Conservation (phyloP, 805 yeast species). For the Huiozyma sinensis region DNA sequence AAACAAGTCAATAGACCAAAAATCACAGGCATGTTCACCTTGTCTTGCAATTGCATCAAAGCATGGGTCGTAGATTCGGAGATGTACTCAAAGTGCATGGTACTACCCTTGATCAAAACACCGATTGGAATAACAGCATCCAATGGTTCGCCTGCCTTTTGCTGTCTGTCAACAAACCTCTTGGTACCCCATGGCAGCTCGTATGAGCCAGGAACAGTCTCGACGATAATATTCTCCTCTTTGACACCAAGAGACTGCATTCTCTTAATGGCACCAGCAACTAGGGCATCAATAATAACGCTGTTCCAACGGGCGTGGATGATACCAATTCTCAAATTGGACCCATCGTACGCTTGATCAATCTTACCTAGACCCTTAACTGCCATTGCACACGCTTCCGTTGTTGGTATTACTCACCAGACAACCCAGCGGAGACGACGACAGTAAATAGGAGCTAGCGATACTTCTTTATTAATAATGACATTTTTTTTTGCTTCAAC, state of each 20-base stretch:
- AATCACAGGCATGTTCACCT: conserved; percentile 66
- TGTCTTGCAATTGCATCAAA: conserved; percentile 70
- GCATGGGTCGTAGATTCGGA: conserved; percentile 82
- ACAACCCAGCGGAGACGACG: no score
- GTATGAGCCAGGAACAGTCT: conserved; percentile 89
- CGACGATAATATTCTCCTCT: conserved; percentile 65
- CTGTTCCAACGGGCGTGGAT: conserved; percentile 95
- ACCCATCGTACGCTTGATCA: conserved; percentile 62
- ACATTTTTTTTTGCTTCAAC: no score
- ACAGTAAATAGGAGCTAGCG: no score
- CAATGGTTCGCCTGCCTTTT: conserved; percentile 35
- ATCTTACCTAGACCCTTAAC: conserved; percentile 70
- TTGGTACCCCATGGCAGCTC: conserved; percentile 82
- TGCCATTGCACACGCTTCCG: conserved; percentile 39
- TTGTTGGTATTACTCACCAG: no score
- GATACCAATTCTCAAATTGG: conserved; percentile 64
- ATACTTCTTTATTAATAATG: no score
- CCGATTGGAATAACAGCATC: conserved; percentile 94
- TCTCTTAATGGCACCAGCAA: conserved; percentile 60
- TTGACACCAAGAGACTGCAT: conserved; percentile 57
- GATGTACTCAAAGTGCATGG: conserved; percentile 97
- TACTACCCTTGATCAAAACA: conserved; percentile 87
- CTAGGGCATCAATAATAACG: conserved; percentile 64
- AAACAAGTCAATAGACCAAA: conserved; percentile 90
- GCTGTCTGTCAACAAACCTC: conserved; percentile 37